phyloP scores from a whole-genome alignment of 169 alveolate genomes.

The Plasmodium knowlesi region DNA sequence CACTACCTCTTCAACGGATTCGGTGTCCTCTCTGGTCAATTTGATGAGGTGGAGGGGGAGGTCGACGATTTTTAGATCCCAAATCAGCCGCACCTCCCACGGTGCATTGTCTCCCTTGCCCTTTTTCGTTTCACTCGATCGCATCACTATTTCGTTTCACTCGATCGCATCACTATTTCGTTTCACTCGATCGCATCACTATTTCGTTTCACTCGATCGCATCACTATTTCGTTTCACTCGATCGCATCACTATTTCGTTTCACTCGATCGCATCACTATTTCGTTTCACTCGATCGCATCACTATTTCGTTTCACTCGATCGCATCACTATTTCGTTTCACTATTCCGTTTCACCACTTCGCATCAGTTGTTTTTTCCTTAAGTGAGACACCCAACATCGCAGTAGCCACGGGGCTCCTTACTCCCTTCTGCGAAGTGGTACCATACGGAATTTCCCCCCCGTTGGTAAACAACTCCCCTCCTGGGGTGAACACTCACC shows the following conservation, averaged over 20 bases:
- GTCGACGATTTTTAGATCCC: not conserved
- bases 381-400: not conserved
- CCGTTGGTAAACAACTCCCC: too few species aligned
- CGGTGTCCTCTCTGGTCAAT: slow-evolving; percentile 31
- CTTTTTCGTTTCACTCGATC: not conserved
- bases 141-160: not conserved
- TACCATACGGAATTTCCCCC: not conserved
- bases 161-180: not conserved
- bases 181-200: not conserved
- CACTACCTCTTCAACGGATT: slow-evolving; percentile 59
- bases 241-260: not conserved
- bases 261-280: not conserved
- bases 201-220: not conserved
- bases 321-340: not conserved
- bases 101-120: not conserved
- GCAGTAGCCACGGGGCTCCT: not conserved
- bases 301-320: not conserved
- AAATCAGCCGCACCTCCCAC: not conserved
- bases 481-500: not conserved
- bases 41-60: not conserved
- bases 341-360: not conserved
- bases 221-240: not conserved
- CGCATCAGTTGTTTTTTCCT: too few species aligned
- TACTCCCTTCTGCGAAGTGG: not conserved
- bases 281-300: too few species aligned